Evolutionary conservation across 1,284 basidiomycete species (phyloP).

Genomic region (Puccinia hordei): DNA sequence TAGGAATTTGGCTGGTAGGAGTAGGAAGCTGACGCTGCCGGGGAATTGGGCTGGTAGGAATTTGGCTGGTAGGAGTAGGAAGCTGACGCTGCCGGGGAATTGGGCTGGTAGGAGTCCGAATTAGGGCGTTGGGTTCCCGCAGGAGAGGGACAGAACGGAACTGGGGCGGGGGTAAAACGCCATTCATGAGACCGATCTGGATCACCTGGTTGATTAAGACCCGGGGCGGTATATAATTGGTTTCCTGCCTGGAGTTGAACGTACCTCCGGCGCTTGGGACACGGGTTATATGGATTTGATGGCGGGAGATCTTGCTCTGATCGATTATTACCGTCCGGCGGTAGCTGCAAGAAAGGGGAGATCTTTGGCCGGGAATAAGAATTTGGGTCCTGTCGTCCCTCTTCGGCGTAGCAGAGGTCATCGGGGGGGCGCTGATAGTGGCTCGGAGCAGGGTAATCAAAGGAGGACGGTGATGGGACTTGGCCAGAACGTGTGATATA

Average conservation of each 20-base stretch:
- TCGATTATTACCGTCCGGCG: not conserved
- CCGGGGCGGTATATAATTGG: not conserved
- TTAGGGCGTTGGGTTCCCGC: not conserved
- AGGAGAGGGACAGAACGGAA: not conserved
- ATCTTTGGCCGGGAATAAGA: slow-evolving; percentile 12
- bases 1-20: not conserved
- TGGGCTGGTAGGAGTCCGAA: not conserved
- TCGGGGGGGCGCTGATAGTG: not conserved
- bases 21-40: not conserved
- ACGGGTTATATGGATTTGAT: slow-evolving; percentile 5
- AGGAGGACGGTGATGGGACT: not conserved
- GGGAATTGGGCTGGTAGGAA: not conserved
- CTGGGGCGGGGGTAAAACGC: slow-evolving; percentile 11
- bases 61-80: not conserved
- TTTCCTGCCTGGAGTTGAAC: slow-evolving; percentile 3
- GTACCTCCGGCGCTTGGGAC: slow-evolving; percentile 14
- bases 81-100: not conserved
- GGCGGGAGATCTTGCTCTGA: slow-evolving; percentile 15
- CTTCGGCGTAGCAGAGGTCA: slow-evolving; percentile 7
- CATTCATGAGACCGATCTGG: not conserved
- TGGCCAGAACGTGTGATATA: slow-evolving; percentile 3
- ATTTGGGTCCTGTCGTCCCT: slow-evolving; percentile 8
- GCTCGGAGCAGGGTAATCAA: not conserved
- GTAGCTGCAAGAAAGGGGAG: slow-evolving; percentile 14
- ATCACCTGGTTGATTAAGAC: not conserved